Evolutionary conservation across 2,329 filamentous ascomycete genomes (phyloP).

Genomic region (Pyrenophora tritici-repentis): DNA sequence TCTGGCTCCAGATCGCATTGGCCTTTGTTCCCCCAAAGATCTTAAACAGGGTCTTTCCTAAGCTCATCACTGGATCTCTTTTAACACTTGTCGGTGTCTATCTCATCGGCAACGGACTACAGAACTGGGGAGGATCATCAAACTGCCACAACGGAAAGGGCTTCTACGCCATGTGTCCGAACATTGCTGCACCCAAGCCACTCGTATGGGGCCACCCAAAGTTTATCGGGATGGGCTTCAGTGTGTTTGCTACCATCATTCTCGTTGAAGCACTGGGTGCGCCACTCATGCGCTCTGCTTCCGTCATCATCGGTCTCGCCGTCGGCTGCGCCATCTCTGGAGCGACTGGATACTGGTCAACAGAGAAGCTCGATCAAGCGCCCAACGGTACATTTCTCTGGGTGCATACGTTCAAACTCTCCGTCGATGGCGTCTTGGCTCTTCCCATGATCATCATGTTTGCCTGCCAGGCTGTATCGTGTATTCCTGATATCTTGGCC

Average conservation of each 20-base stretch:
- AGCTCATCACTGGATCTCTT: conserved; percentile 33
- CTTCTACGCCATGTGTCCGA: conserved; percentile 34
- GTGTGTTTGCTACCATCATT: conserved; percentile 35
- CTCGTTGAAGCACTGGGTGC: conserved; percentile 34
- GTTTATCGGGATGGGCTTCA: conserved; percentile 36
- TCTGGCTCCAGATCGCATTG: conserved; percentile 41
- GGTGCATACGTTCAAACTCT: conserved; percentile 36
- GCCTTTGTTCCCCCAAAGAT: conserved; percentile 33
- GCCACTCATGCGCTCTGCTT: conserved; percentile 37
- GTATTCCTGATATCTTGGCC: conserved; percentile 45
- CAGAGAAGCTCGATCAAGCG: conserved; percentile 21
- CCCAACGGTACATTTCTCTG: conserved; percentile 33
- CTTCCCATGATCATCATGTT: conserved; percentile 39
- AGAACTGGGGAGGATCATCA: conserved; percentile 37
- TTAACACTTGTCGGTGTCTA: conserved; percentile 34
- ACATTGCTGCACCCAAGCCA: conserved; percentile 26
- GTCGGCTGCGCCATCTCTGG: conserved; percentile 37
- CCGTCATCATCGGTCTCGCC: conserved; percentile 33
- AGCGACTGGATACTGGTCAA: conserved; percentile 35
- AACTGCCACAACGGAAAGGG: conserved; percentile 35
- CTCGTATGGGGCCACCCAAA: conserved; percentile 41
- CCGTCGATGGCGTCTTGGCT: conserved; percentile 34
- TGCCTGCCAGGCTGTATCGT: conserved; percentile 36
- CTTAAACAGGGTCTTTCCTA: conserved; percentile 33
- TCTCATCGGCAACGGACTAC: conserved; percentile 32